Evolutionary conservation across 2,329 filamentous ascomycete species (phyloP).

Genomic region (Claviceps purpurea): DNA sequence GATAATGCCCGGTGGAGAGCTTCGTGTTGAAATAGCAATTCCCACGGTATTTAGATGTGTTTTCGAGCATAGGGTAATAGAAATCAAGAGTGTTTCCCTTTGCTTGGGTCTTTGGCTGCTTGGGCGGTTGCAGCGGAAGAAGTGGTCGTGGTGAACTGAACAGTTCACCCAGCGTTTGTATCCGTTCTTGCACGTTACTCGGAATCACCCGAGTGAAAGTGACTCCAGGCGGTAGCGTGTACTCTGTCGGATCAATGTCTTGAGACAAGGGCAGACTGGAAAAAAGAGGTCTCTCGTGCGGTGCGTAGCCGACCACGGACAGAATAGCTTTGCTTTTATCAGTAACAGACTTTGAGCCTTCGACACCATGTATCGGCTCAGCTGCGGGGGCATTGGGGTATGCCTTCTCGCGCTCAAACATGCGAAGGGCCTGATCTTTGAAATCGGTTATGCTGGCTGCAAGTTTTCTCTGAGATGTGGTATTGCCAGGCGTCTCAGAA

Average conservation of each 20-base stretch:
- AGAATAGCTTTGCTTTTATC: slow-evolving; percentile 45
- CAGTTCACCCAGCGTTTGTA: slow-evolving; percentile 56
- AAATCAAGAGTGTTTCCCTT: slow-evolving; percentile 44
- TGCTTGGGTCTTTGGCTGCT: slow-evolving; percentile 55
- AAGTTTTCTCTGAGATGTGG: slow-evolving; percentile 19
- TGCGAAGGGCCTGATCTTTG: slow-evolving; percentile 46
- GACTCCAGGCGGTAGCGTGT: slow-evolving; percentile 60
- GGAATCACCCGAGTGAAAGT: slow-evolving; percentile 28
- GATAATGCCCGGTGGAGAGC: slow-evolving; percentile 54
- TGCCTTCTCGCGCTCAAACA: slow-evolving; percentile 48
- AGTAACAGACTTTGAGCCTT: slow-evolving; percentile 24
- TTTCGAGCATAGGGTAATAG: slow-evolving; percentile 39
- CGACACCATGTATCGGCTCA: slow-evolving; percentile 26
- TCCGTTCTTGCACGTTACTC: slow-evolving; percentile 29
- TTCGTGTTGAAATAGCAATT: slow-evolving; percentile 54
- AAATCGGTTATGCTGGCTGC: slow-evolving; percentile 39
- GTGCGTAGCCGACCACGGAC: slow-evolving; percentile 63
- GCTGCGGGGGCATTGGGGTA: slow-evolving; percentile 28
- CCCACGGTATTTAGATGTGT: slow-evolving; percentile 39
- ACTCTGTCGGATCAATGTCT: slow-evolving; percentile 20
- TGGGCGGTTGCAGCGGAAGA: slow-evolving; percentile 55
- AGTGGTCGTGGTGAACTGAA: slow-evolving; percentile 57
- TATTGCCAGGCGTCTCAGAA: slow-evolving; percentile 16
- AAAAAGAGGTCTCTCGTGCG: slow-evolving; percentile 65
- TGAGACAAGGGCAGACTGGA: slow-evolving; percentile 53